A percentile compares a stretch with the other conserved stretches of the same genome.
phyloP scores from a whole-genome alignment of 106 monocot species.

The Vanilla planifolia region DNA sequence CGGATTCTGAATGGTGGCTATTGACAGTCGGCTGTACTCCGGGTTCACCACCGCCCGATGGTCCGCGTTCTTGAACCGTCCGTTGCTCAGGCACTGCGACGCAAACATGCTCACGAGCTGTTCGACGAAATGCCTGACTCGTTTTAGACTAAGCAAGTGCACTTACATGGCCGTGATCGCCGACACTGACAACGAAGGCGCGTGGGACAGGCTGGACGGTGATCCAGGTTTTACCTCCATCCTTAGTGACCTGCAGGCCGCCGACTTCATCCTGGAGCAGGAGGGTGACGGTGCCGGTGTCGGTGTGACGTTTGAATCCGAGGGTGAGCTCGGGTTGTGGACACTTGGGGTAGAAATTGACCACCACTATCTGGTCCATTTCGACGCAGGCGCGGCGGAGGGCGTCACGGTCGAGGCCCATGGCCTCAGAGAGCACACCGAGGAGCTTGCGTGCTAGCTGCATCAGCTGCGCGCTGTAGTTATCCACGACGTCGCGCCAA shows the following conservation, averaged over 20 bases:
- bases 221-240: too few relatives aligned
- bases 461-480: slow-evolving; percentile 67
- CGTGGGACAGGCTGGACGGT: too few relatives aligned
- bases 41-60: slow-evolving; percentile 96
- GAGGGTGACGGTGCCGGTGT: too few relatives aligned
- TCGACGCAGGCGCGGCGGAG: slow-evolving; percentile 66
- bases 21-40: slow-evolving; percentile 62
- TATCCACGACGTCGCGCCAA: slow-evolving; percentile 49
- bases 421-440: slow-evolving; percentile 73
- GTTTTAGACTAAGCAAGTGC: too few relatives aligned
- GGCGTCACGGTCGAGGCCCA: slow-evolving; percentile 69
- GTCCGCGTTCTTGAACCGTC: slow-evolving; percentile 89
- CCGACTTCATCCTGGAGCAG: too few relatives aligned
- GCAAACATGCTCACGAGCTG: too few relatives aligned
- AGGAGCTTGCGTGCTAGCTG: slow-evolving; percentile 58
- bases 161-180: neutral
- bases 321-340: slow-evolving; percentile 93
- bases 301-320: too few relatives aligned
- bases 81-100: slow-evolving; percentile 78
- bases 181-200: too few relatives aligned
- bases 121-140: too few relatives aligned
- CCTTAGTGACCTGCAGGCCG: too few relatives aligned
- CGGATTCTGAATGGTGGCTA: slow-evolving; percentile 89
- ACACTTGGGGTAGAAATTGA: slow-evolving; percentile 85
- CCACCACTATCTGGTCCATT: slow-evolving; percentile 84